A percentile compares a stretch with the other conserved stretches of the same genome.
Evolutionary conservation across 2,329 filamentous ascomycete genomes (phyloP).

Genomic region (Aspergillus fischeri): DNA sequence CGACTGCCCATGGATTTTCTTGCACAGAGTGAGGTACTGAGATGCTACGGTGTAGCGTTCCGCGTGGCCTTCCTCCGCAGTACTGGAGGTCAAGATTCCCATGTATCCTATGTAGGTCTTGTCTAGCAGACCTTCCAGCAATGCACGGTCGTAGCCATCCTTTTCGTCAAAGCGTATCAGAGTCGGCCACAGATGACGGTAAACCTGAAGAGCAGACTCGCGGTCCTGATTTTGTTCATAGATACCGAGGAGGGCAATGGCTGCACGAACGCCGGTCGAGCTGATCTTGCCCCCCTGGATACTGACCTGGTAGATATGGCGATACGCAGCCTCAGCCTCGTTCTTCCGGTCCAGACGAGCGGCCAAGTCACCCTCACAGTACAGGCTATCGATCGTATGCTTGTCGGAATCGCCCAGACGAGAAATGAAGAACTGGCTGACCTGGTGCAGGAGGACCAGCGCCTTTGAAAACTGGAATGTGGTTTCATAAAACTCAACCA

Average conservation of each 20-base stretch:
- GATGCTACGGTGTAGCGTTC: constrained; percentile 45
- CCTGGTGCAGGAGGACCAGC: constrained; percentile 25
- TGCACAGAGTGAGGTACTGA: constrained; percentile 47
- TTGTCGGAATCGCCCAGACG: constrained; percentile 37
- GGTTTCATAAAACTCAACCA: constrained; percentile 35
- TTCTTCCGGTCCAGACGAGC: constrained; percentile 37
- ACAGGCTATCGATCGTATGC: constrained; percentile 46
- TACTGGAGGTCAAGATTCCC: constrained; percentile 44
- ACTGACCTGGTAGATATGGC: constrained; percentile 41
- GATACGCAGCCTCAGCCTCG: constrained; percentile 40
- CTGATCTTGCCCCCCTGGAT: constrained; percentile 27
- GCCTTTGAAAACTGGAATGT: constrained; percentile 35
- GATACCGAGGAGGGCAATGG: constrained; percentile 42
- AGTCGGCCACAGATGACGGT: constrained; percentile 46
- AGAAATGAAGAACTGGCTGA: constrained; percentile 30
- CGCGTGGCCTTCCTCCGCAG: constrained; percentile 39
- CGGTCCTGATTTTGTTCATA: constrained; percentile 45
- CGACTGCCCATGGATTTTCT: constrained; percentile 34
- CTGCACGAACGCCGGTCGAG: constrained; percentile 44
- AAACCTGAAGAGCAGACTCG: constrained; percentile 45
- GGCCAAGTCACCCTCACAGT: constrained; percentile 45
- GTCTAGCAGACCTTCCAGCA: constrained; percentile 40
- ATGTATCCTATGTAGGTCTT: constrained; percentile 48
- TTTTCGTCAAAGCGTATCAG: constrained; percentile 42
- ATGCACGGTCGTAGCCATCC: constrained; percentile 32